Evolutionary conservation across 2,329 filamentous ascomycete genomes (phyloP).

Genomic region (Fusarium scirpi): DNA sequence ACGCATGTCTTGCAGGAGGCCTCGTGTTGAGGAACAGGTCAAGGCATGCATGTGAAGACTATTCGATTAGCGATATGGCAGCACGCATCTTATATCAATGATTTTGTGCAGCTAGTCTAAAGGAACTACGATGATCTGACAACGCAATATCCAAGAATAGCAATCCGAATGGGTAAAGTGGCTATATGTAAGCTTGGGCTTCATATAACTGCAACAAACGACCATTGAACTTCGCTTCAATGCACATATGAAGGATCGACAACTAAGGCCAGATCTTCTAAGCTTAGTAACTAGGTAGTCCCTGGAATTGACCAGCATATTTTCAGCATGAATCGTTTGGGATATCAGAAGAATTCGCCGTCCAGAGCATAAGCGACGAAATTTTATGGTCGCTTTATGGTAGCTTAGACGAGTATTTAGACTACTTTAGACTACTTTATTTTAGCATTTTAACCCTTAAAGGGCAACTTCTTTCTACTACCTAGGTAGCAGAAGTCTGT

Average conservation of each 20-base stretch:
- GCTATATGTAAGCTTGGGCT: not conserved
- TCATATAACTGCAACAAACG: not conserved
- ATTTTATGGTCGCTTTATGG: too few species aligned
- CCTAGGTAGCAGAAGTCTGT: not conserved
- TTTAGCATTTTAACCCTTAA: not conserved
- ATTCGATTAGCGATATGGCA: not conserved
- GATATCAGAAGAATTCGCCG: too few species aligned
- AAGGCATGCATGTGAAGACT: conserved; percentile 1
- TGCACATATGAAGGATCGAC: not conserved
- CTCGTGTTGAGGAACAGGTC: conserved; percentile 4
- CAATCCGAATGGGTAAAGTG: not conserved
- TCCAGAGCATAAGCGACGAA: too few species aligned
- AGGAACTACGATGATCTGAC: not conserved
- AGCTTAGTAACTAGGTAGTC: not conserved
- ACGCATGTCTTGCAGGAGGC: conserved; percentile 34
- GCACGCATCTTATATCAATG: not conserved
- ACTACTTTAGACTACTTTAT: not conserved
- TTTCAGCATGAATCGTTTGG: too few species aligned
- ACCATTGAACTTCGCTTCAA: not conserved
- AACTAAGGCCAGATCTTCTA: not conserved
- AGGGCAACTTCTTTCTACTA: not conserved
- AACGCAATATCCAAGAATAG: not conserved
- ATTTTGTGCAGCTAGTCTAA: not conserved
- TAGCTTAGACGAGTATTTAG: too few species aligned
- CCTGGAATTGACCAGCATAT: not conserved